Conservation (phyloP, 176 grass and related monocot species). For the Saccharum officinarum region DNA sequence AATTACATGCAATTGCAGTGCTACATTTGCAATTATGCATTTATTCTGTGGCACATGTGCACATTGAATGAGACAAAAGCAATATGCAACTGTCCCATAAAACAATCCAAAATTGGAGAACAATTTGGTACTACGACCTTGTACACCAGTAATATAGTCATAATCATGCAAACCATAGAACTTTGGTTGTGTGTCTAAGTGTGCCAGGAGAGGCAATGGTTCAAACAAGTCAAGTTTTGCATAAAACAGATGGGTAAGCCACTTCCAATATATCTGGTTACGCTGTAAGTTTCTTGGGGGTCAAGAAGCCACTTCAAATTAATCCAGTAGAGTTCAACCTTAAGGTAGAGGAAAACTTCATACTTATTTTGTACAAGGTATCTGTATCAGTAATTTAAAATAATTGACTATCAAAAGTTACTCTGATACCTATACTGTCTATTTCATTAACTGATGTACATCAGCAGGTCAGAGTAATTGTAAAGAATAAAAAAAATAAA, state of each 20-base stretch:
- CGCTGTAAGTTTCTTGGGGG: background rate
- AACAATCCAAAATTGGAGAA: background rate
- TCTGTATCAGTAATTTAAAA: background rate
- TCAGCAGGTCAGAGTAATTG: background rate
- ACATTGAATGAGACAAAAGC: background rate
- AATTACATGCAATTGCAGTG: background rate
- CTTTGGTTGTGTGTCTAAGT: background rate
- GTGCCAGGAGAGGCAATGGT: background rate
- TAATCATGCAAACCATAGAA: conserved; percentile 6
- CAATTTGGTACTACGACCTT: background rate
- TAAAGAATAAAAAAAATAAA: background rate
- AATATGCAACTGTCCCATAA: background rate
- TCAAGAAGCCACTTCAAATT: conserved; percentile 15
- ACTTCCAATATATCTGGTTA: background rate
- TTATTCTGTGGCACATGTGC: background rate
- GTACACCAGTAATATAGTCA: background rate
- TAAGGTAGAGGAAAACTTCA: background rate
- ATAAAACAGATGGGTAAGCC: background rate
- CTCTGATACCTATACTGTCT: background rate
- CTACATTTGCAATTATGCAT: background rate
- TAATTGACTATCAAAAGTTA: conserved; percentile 7
- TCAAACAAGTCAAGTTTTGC: background rate
- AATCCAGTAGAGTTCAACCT: background rate
- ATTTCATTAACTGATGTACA: conserved; percentile 3
- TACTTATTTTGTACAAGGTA: background rate